These are phyloP conservation scores for Malassezia cuniculi DNA, from an alignment of 1,284 basidiomycete genomes.

Conservation along the genomic window DNA sequence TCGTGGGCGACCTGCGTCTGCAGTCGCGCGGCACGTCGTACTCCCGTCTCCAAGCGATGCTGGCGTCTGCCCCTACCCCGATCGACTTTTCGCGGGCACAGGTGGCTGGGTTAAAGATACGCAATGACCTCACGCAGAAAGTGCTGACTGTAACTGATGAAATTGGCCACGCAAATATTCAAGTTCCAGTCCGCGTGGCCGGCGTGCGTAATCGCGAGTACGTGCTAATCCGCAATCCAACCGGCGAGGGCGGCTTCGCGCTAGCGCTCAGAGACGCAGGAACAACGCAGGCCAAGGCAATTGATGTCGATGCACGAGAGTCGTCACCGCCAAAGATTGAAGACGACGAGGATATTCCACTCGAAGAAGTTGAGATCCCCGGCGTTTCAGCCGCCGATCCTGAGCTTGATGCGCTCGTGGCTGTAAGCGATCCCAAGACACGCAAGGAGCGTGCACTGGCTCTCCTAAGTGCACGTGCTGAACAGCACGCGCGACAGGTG, in stretches of 20 bases:
- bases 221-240: slow-evolving; percentile 74
- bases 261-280: slow-evolving; percentile 74
- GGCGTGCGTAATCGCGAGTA: slow-evolving; percentile 89
- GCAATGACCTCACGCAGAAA: slow-evolving; percentile 86
- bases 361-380: slow-evolving; percentile 36
- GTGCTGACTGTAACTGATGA: slow-evolving; percentile 82
- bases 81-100: slow-evolving; percentile 93
- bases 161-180: slow-evolving; percentile 69
- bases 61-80: slow-evolving; percentile 64
- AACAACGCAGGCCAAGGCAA: slow-evolving; percentile 62
- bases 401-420: slow-evolving; percentile 19
- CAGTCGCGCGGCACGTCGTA: slow-evolving; percentile 89
- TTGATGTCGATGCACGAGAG: slow-evolving; percentile 53
- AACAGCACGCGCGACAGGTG: slow-evolving; percentile 26
- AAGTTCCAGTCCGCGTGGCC: slow-evolving; percentile 83
- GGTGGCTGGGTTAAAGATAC: slow-evolving; percentile 59
- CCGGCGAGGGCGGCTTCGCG: slow-evolving; percentile 75
- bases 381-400: slow-evolving; percentile 14
- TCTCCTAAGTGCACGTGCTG: slow-evolving; percentile 24
- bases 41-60: slow-evolving; percentile 79
- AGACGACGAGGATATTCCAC: slow-evolving; percentile 15
- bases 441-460: slow-evolving; percentile 29
- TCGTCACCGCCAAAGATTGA: slow-evolving; percentile 19
- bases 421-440: slow-evolving; percentile 18
- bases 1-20: slow-evolving; percentile 83